Conservation (phyloP, 139 green algal species). For the Gonium pectorale region DNA sequence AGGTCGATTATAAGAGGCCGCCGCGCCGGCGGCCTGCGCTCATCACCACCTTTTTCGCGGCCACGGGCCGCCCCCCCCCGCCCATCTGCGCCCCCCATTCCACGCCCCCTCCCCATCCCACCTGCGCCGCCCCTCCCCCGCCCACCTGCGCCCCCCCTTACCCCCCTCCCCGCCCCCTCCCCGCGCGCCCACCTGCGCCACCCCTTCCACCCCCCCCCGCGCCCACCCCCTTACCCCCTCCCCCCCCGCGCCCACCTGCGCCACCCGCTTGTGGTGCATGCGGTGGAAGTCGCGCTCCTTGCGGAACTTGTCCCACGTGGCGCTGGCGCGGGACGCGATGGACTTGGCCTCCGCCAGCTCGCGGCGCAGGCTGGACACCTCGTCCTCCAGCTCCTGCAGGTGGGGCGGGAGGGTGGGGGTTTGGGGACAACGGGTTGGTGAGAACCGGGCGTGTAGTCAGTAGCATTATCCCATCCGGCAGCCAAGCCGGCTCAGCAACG, state of each 20-base stretch:
- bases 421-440: neutral
- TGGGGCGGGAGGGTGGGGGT: neutral
- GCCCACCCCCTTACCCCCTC: neutral
- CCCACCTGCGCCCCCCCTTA: too few relatives aligned
- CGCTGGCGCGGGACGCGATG: slow-evolving; percentile 57
- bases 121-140: too few relatives aligned
- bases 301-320: slow-evolving; percentile 77
- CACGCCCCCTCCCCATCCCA: too few relatives aligned
- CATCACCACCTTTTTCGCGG: too few relatives aligned
- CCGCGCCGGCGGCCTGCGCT: too few relatives aligned
- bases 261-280: slow-evolving; percentile 92
- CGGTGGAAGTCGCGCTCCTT: slow-evolving; percentile 92
- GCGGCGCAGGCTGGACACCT: slow-evolving; percentile 57
- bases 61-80: too few relatives aligned
- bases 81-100: too few relatives aligned
- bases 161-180: too few relatives aligned
- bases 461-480: too few relatives aligned
- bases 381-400: slow-evolving; percentile 71
- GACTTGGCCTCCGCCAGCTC: slow-evolving; percentile 61
- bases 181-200: neutral
- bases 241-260: slow-evolving; percentile 76
- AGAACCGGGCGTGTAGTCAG: neutral
- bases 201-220: neutral
- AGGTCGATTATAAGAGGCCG: too few relatives aligned
- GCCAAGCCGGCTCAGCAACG: too few relatives aligned